Conservation (phyloP, 179 eudicot species). For the Vitellaria paradoxa region DNA sequence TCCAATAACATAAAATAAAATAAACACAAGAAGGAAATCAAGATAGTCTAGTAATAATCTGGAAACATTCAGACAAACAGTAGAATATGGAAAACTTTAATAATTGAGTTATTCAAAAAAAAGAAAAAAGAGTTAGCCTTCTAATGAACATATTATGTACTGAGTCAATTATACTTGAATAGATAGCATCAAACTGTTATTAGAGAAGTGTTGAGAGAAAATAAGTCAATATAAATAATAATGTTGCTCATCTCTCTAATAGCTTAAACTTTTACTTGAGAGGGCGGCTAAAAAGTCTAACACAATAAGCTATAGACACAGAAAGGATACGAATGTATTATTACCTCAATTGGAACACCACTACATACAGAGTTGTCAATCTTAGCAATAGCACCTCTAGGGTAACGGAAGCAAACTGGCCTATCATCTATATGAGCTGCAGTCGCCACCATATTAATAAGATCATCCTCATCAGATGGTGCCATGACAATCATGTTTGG, state of each 20-base stretch:
- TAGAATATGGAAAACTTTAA: background rate
- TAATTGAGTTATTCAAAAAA: background rate
- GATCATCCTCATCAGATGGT: conserved; percentile 92
- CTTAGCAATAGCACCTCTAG: conserved; percentile 60
- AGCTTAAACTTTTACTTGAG: too few species aligned
- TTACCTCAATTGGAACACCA: conserved; percentile 71
- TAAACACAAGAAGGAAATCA: background rate
- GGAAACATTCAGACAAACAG: background rate
- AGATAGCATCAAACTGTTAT: background rate
- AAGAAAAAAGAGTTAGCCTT: background rate
- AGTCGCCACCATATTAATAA: conserved; percentile 75
- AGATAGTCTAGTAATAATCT: background rate
- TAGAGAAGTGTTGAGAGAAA: background rate
- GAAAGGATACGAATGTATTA: background rate
- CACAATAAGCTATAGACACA: background rate
- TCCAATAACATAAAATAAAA: background rate
- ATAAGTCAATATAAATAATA: background rate
- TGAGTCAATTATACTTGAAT: background rate
- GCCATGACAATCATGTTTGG: conserved; percentile 98
- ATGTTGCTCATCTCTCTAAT: too few species aligned
- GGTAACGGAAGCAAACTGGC: conserved; percentile 87
- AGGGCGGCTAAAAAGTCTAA: too few species aligned
- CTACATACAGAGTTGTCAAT: conserved; percentile 27
- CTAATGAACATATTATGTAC: background rate
- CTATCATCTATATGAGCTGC: conserved; percentile 70